phyloP scores from a whole-genome alignment of 2,329 filamentous ascomycete genomes.

The Botrytis deweyae region DNA sequence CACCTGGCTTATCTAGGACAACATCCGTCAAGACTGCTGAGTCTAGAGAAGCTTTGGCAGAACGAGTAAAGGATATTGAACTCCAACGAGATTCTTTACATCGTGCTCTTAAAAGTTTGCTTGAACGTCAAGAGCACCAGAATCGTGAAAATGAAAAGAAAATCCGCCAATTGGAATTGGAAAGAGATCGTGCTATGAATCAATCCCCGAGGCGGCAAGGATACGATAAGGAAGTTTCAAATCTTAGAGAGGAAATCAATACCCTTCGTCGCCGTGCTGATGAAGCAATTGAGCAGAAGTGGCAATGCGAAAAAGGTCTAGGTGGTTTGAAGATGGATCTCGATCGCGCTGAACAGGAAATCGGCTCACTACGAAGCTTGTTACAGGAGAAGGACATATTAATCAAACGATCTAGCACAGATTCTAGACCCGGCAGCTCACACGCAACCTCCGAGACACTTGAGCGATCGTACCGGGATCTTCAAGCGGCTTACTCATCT shows the following conservation, averaged over 20 bases:
- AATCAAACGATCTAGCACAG: conserved; percentile 53
- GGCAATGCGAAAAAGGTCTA: conserved; percentile 89
- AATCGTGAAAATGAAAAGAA: conserved; percentile 81
- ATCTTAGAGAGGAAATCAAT: conserved; percentile 80
- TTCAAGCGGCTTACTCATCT: conserved; percentile 69
- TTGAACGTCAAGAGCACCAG: conserved; percentile 83
- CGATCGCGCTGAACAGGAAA: conserved; percentile 92
- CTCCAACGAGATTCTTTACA: conserved; percentile 91
- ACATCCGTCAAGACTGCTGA: conserved; percentile 48
- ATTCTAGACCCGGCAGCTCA: conserved; percentile 42
- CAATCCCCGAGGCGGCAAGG: conserved; percentile 70
- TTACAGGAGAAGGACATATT: conserved; percentile 81
- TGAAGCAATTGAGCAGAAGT: conserved; percentile 92
- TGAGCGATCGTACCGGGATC: conserved; percentile 69
- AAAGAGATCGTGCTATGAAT: conserved; percentile 71
- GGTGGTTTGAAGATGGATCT: conserved; percentile 92
- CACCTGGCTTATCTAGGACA: conserved; percentile 56
- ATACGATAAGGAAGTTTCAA: conserved; percentile 80
- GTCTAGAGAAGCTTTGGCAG: conserved; percentile 66
- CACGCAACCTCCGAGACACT: conserved; percentile 69
- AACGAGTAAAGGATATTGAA: conserved; percentile 88
- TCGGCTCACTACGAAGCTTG: conserved; percentile 73
- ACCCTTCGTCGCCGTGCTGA: conserved; percentile 83
- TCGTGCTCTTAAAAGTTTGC: conserved; percentile 77
- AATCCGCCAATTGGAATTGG: conserved; percentile 71